Evolutionary conservation across 306 rosid genomes (phyloP).

Genomic region (Trichosanthes cucumerina): DNA sequence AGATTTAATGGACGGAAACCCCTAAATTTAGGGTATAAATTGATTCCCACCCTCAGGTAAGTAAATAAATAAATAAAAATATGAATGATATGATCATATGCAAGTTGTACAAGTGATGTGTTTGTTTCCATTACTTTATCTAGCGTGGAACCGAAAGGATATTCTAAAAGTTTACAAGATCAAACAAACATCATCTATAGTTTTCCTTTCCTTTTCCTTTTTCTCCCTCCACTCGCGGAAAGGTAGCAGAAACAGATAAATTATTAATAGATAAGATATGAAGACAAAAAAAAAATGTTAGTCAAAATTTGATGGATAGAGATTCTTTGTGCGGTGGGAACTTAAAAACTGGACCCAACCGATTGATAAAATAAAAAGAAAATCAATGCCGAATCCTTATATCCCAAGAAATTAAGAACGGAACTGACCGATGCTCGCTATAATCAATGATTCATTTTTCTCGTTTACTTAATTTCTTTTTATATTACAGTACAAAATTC

Average conservation of each 20-base stretch:
- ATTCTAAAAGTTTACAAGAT: neutral
- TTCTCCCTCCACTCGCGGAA: neutral
- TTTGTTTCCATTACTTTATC: neutral
- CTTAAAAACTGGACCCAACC: neutral
- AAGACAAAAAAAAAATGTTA: neutral
- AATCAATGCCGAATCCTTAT: neutral
- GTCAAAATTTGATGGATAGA: neutral
- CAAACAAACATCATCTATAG: neutral
- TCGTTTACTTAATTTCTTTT: neutral
- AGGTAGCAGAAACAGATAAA: neutral
- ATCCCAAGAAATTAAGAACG: neutral
- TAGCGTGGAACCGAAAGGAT: neutral
- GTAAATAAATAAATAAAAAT: too few relatives aligned
- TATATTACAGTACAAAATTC: too few relatives aligned
- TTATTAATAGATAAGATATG: neutral
- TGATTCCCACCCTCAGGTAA: too few relatives aligned
- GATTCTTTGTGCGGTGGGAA: neutral
- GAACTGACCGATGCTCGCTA: neutral
- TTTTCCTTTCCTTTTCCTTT: neutral
- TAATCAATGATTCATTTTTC: neutral
- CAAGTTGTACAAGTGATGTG: neutral
- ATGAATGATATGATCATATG: neutral
- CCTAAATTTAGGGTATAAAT: too few relatives aligned
- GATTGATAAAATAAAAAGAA: neutral
- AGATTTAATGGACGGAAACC: too few relatives aligned